A percentile compares a stretch with the other conserved stretches of the same genome.
phyloP scores from a whole-genome alignment of 768 basidiomycete genomes.

The Lyophyllum semitale region DNA sequence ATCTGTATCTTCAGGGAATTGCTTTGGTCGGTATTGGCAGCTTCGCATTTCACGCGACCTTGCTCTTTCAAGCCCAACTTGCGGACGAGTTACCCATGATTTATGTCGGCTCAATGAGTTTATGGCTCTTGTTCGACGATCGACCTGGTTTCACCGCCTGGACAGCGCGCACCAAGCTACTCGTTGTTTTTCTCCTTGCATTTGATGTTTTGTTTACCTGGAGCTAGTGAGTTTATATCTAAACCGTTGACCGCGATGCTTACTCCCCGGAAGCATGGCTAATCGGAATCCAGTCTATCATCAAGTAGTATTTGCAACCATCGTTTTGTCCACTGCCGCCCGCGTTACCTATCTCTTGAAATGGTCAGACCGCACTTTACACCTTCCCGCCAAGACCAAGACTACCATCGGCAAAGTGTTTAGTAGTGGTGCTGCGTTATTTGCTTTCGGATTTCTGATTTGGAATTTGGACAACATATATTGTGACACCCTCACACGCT shows the following conservation, averaged over 20 bases:
- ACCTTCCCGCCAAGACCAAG: conserved; percentile 46
- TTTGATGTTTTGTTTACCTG: conserved; percentile 68
- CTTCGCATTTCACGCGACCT: conserved; percentile 77
- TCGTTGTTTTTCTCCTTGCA: conserved; percentile 37
- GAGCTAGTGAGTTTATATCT: conserved; percentile 63
- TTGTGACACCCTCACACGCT: conserved; percentile 56
- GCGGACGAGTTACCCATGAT: conserved; percentile 87
- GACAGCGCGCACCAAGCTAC: conserved; percentile 36
- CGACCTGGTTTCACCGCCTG: conserved; percentile 48
- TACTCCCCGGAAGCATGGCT: conserved; percentile 43
- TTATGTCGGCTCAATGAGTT: conserved; percentile 62
- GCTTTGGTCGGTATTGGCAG: conserved; percentile 75
- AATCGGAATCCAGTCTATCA: conserved; percentile 82
- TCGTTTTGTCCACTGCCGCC: conserved; percentile 49
- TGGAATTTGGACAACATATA: conserved; percentile 86
- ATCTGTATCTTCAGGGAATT: conserved; percentile 49
- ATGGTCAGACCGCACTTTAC: conserved; percentile 36
- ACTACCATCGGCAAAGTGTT: conserved; percentile 45
- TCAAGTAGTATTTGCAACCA: conserved; percentile 67
- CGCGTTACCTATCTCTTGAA: conserved; percentile 57
- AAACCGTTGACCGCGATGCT: conserved; percentile 6
- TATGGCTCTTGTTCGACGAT: conserved; percentile 63
- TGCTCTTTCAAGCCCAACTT: conserved; percentile 75
- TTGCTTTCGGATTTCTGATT: conserved; percentile 65
- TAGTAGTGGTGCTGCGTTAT: conserved; percentile 53